Base-by-base conservation (phyloP, 2,329 filamentous ascomycete genomes). In the Scedosporium minutisporum region DNA sequence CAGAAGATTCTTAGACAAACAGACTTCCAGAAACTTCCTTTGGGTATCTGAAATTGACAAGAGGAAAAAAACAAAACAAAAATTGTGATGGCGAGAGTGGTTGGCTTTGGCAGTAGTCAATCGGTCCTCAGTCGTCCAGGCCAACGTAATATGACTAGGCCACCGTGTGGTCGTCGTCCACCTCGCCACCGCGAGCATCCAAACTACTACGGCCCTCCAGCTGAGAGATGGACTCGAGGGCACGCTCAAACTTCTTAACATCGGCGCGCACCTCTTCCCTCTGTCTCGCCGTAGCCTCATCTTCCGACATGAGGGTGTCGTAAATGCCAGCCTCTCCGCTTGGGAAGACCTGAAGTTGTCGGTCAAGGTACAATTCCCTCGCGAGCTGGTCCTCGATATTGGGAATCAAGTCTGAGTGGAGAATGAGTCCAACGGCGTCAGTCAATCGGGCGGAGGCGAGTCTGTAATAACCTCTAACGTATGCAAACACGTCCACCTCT, bases 391-490 rank as follows among this genome's bases (percentile, higher is more conserved):
- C 64, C 7, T 76, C 72, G 6, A 82, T 75, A 3, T 73, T 70
- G 0, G 80, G 80, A 5, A 83, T 75, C 69, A 82, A 75, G 3
- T 79, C 77, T 9, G 78, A 79, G 10, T 79, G 75, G 62, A 83
- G 71, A 58, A 78, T 75, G 25, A 82, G 75, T 1, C 77, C 73
- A 6, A 79, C 74, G 2, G 74, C 71, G 62, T 92, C 88, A 0
- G 85, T 78, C 67, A 91, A 88, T 1, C 88, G 81, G 41, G 79
- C 74, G 0, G 84, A 82, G 0, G 89, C 87, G 4, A 87, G 81
- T 57, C 83, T 78, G 69, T 92, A 92, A 71, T 91, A 92, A 0
- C 82, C 87, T 0, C 87, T 77, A 55, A 90, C 80, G 3, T 85
- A 84, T 0, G 85, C 79, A 0, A 88, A 82, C 0, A 88, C 82